Evolutionary conservation across 345 rosid genomes (phyloP).

Genomic region (Eucalyptus leucophloia): DNA sequence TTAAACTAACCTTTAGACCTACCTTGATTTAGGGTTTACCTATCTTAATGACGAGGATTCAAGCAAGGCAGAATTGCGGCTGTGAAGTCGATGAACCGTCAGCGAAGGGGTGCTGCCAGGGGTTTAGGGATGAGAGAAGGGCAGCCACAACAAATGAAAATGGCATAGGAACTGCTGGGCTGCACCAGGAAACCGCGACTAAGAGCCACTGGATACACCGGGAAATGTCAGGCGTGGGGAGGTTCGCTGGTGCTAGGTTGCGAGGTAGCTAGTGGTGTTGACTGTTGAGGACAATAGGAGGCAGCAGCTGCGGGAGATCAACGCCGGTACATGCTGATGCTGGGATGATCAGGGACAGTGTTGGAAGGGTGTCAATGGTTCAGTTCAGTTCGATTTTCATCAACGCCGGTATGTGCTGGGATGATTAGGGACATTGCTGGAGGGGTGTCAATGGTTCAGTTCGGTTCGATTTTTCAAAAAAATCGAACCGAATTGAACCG

Average conservation of each 20-base stretch:
- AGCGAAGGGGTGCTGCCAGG: background rate
- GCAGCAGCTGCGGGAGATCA: background rate
- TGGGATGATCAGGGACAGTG: background rate
- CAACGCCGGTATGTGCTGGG: background rate
- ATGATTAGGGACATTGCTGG: too few species aligned
- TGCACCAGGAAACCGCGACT: background rate
- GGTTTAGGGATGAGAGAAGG: background rate
- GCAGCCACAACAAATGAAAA: background rate
- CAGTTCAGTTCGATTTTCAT: too few species aligned
- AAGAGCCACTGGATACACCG: background rate
- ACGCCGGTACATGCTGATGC: background rate
- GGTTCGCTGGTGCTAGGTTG: background rate
- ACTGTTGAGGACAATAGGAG: background rate
- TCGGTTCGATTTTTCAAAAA: accelerated
- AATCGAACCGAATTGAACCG: accelerated
- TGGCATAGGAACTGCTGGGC: background rate
- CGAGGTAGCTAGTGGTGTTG: background rate
- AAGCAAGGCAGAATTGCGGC: background rate
- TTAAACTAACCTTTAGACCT: background rate
- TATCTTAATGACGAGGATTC: background rate
- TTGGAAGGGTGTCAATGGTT: too few species aligned
- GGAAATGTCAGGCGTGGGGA: background rate
- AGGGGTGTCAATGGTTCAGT: too few species aligned
- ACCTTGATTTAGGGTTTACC: background rate
- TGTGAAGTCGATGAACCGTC: background rate